Evolutionary conservation across 2,329 filamentous ascomycete genomes (phyloP).

Genomic region (Colletotrichum lindemuthianum): DNA sequence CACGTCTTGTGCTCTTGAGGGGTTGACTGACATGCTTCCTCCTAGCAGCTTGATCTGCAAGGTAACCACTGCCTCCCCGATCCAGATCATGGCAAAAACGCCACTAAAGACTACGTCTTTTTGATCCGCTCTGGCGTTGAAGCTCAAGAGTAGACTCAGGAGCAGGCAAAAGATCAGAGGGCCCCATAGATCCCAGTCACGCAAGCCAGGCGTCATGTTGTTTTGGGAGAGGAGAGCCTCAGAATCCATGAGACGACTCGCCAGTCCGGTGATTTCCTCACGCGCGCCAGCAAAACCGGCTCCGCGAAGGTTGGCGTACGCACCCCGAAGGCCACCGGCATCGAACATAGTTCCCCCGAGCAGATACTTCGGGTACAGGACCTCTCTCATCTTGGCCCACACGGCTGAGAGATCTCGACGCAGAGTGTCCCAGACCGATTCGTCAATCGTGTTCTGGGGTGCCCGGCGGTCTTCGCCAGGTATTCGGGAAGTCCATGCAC

Average conservation of each 20-base stretch:
- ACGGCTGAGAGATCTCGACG: slow-evolving; percentile 90
- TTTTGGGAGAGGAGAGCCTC: slow-evolving; percentile 68
- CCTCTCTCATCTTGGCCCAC: slow-evolving; percentile 98
- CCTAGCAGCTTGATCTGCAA: slow-evolving; percentile 96
- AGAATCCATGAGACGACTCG: slow-evolving; percentile 71
- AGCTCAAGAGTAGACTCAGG: slow-evolving; percentile 86
- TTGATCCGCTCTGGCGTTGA: slow-evolving; percentile 82
- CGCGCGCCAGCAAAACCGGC: slow-evolving; percentile 68
- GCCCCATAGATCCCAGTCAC: slow-evolving; percentile 99
- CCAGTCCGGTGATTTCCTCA: slow-evolving; percentile 70
- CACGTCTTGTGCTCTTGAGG: slow-evolving; percentile 1
- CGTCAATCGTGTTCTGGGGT: slow-evolving; percentile 93
- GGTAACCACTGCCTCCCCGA: slow-evolving; percentile 96
- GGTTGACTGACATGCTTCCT: slow-evolving; percentile 86
- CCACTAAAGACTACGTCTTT: slow-evolving; percentile 92
- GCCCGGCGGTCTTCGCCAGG: slow-evolving; percentile 92
- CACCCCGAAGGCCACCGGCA: slow-evolving; percentile 64
- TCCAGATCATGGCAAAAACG: slow-evolving; percentile 96
- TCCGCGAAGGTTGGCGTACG: slow-evolving; percentile 69
- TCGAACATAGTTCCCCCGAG: slow-evolving; percentile 77
- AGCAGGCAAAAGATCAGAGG: slow-evolving; percentile 93
- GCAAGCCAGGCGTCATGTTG: slow-evolving; percentile 87
- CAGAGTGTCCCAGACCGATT: slow-evolving; percentile 97
- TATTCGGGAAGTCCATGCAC: slow-evolving; percentile 88
- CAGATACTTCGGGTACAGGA: slow-evolving; percentile 94